A percentile compares a stretch with the other conserved stretches of the same genome.
Evolutionary conservation across 805 yeast genomes (phyloP).

Genomic region (Jamesozyma gamospora): DNA sequence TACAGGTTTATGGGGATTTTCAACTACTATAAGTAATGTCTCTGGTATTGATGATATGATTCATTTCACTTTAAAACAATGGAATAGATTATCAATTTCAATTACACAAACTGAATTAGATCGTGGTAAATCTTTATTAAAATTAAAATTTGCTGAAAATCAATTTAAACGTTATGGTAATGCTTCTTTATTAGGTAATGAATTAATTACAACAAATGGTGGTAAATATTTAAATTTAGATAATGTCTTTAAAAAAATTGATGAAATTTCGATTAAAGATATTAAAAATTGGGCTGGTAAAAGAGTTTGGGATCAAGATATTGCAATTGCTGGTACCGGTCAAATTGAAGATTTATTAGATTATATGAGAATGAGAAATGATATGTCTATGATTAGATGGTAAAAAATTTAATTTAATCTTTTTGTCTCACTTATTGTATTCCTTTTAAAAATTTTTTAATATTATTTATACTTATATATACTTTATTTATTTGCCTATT

Average conservation of each 20-base stretch:
- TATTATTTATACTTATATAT: not conserved
- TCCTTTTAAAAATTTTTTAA: not conserved
- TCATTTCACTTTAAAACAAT: slow-evolving; percentile 75
- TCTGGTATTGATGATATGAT: slow-evolving; percentile 59
- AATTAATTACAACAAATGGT: slow-evolving; percentile 1
- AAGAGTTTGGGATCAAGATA: slow-evolving; percentile 74
- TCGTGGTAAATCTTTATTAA: slow-evolving; percentile 64
- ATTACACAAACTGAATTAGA: slow-evolving; percentile 69
- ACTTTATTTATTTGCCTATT: not conserved
- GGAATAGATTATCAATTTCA: slow-evolving; percentile 76
- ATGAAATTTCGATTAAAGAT: slow-evolving; percentile 49
- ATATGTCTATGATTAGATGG: slow-evolving; percentile 85
- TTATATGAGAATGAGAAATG: slow-evolving; percentile 79
- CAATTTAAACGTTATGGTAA: not conserved
- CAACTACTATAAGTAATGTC: slow-evolving; percentile 53
- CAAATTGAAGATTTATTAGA: slow-evolving; percentile 78
- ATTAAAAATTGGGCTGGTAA: slow-evolving; percentile 66
- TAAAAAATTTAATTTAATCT: slow-evolving; percentile 19
- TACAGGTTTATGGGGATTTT: slow-evolving; percentile 78
- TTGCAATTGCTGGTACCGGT: slow-evolving; percentile 77
- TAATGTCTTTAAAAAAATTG: slow-evolving; percentile 53
- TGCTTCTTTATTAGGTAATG: slow-evolving; percentile 4
- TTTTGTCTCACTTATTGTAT: not conserved
- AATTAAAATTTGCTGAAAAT: slow-evolving; percentile 43
- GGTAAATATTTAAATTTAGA: slow-evolving; percentile 54